These are phyloP conservation scores for Priceomyces carsonii DNA, from an alignment of 805 yeast species.

Conservation along the genomic window DNA sequence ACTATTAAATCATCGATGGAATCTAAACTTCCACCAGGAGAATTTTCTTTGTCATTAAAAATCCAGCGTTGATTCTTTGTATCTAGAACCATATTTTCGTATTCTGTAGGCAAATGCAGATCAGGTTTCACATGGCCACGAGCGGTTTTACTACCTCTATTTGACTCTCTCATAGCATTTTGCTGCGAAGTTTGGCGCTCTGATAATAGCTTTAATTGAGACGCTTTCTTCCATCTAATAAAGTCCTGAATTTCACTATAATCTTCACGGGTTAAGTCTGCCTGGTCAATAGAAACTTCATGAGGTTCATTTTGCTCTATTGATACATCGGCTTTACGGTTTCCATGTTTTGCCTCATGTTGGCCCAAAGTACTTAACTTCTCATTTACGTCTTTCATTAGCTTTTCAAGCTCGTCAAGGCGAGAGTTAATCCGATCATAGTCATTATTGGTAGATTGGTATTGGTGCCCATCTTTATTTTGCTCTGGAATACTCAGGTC, in stretches of 20 bases:
- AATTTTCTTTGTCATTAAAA: slow-evolving; percentile 16
- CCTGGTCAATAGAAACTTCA: slow-evolving; percentile 20
- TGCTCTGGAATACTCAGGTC: no score
- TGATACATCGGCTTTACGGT: slow-evolving; percentile 5
- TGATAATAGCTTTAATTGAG: slow-evolving; percentile 30
- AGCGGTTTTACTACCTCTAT: slow-evolving; percentile 7
- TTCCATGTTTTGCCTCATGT: slow-evolving; percentile 16
- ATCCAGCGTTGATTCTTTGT: slow-evolving; percentile 31
- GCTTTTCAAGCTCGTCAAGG: slow-evolving; percentile 13
- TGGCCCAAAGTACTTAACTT: slow-evolving; percentile 12
- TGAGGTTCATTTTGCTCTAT: no score
- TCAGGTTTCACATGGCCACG: slow-evolving; percentile 39
- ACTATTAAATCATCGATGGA: slow-evolving; percentile 39
- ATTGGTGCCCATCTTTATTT: no score
- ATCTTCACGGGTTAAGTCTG: slow-evolving; percentile 21
- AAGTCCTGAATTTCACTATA: slow-evolving; percentile 17
- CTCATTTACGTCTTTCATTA: slow-evolving; percentile 13
- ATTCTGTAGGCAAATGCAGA: slow-evolving; percentile 30
- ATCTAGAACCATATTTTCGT: slow-evolving; percentile 37
- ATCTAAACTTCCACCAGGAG: slow-evolving; percentile 29
- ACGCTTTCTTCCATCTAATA: slow-evolving; percentile 39
- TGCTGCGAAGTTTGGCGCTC: slow-evolving; percentile 9
- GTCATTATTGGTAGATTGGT: neutral
- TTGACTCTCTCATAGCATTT: slow-evolving; percentile 4
- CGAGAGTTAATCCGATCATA: slow-evolving; percentile 3